These are phyloP conservation scores for Phlebiopsis flavidoalba DNA, from an alignment of 768 basidiomycete species.

Conservation along the genomic window DNA sequence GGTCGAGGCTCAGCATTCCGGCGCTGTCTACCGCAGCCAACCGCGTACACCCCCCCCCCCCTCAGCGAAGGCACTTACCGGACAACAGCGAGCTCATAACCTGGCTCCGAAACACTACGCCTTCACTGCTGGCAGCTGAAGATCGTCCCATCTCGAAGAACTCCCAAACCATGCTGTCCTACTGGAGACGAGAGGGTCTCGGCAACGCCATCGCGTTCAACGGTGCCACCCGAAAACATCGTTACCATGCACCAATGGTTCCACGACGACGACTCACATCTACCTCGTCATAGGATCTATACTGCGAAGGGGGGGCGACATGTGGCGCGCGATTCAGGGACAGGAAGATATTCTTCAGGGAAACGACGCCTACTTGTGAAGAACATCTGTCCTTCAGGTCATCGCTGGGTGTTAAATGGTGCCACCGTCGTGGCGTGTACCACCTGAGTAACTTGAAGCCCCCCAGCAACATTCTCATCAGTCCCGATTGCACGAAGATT, in stretches of 20 bases:
- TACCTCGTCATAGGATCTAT: conserved; percentile 63
- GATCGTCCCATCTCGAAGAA: conserved; percentile 13
- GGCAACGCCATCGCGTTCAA: conserved; percentile 47
- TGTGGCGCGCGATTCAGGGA: conserved; percentile 39
- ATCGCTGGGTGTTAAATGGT: conserved; percentile 46
- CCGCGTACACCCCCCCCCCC: no score
- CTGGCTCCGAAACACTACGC: no score
- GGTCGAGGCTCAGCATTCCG: conserved; percentile 93
- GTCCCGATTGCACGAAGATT: conserved; percentile 32
- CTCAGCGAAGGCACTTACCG: no score
- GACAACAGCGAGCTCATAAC: no score
- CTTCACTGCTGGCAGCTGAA: conserved; percentile 16
- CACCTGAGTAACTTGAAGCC: conserved; percentile 60
- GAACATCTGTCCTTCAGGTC: conserved; percentile 46
- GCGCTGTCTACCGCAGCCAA: conserved; percentile 89
- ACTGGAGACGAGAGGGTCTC: conserved; percentile 66
- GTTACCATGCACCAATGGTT: conserved; percentile 64
- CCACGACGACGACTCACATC: conserved; percentile 51
- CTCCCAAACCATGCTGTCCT: conserved; percentile 31
- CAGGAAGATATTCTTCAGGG: conserved; percentile 30
- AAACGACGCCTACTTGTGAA: conserved; percentile 42
- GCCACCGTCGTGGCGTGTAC: conserved; percentile 43
- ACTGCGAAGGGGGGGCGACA: conserved; percentile 37
- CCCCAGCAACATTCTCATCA: conserved; percentile 45
- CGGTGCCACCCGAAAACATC: conserved; percentile 58